Evolutionary conservation across 176 grass and related monocot species (phyloP).

Genomic region (Eremochloa ophiuroides): DNA sequence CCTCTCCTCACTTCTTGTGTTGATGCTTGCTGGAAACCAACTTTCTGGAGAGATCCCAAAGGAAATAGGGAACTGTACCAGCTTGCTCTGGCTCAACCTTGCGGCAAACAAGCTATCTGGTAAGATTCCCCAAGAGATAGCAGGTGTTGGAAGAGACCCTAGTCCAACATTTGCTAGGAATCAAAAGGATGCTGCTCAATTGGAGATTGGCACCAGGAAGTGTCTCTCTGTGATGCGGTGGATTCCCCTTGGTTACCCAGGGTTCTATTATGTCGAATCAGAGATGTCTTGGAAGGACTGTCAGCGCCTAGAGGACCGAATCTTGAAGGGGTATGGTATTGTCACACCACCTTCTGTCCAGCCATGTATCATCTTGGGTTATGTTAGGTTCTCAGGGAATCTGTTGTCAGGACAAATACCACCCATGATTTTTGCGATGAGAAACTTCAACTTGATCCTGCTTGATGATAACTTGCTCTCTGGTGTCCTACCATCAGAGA

Average conservation of each 20-base stretch:
- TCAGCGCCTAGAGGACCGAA: conserved; percentile 11
- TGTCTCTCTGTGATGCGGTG: conserved; percentile 43
- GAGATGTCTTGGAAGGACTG: conserved; percentile 41
- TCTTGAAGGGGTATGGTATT: conserved; percentile 40
- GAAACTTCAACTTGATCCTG: conserved; percentile 39
- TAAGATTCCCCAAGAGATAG: conserved; percentile 27
- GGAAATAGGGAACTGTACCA: conserved; percentile 58
- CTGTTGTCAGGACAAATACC: conserved; percentile 40
- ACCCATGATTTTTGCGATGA: conserved; percentile 19
- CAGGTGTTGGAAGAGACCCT: conserved; percentile 37
- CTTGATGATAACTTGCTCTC: conserved; percentile 37
- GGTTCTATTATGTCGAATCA: conserved; percentile 42
- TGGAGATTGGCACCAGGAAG: conserved; percentile 27
- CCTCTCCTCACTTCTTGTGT: conserved; percentile 34
- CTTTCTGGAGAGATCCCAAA: conserved; percentile 41
- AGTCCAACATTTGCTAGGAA: conserved; percentile 41
- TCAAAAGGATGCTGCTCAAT: background rate
- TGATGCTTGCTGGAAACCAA: conserved; percentile 52
- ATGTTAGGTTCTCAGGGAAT: conserved; percentile 49
- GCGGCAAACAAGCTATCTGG: conserved; percentile 35
- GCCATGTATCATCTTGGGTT: conserved; percentile 34
- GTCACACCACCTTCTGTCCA: conserved; percentile 18
- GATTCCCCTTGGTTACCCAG: conserved; percentile 48
- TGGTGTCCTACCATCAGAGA: conserved; percentile 25
- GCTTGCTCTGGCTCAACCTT: conserved; percentile 59